A percentile compares a stretch with the other conserved stretches of the same genome.
Conservation (phyloP, 495 filamentous ascomycete species). For the Choiromyces venosus region DNA sequence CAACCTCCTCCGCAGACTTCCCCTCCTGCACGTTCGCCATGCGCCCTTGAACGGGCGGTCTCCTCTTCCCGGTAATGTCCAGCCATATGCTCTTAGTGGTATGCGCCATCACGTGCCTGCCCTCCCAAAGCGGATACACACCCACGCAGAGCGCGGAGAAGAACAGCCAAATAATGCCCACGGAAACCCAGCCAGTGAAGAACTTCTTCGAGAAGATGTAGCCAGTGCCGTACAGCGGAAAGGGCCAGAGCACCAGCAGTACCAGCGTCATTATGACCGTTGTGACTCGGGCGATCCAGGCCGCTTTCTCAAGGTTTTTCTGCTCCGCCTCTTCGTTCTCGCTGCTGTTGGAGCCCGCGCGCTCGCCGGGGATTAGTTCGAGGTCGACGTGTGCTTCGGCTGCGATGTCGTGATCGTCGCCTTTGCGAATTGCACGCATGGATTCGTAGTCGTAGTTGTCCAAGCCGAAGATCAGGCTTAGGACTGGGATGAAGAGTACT, state of each 20-base stretch:
- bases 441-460: constrained; percentile 87
- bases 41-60: constrained; percentile 36
- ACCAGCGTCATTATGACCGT: constrained; percentile 71
- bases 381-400: constrained; percentile 64
- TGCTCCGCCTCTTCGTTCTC: constrained; percentile 57
- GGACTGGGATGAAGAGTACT: constrained; percentile 67
- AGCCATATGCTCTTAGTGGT: constrained; percentile 61
- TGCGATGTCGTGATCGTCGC: constrained; percentile 74
- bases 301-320: constrained; percentile 61
- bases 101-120: constrained; percentile 59
- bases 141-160: constrained; percentile 65
- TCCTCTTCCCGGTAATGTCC: constrained; percentile 62
- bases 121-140: constrained; percentile 78
- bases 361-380: constrained; percentile 60
- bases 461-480: constrained; percentile 66
- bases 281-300: constrained; percentile 70
- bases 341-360: constrained; percentile 39
- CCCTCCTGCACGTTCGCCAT: constrained; percentile 6
- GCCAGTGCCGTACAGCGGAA: constrained; percentile 81
- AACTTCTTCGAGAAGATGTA: constrained; percentile 89
- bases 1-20: constrained; percentile 2
- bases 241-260: constrained; percentile 84
- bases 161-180: constrained; percentile 87
- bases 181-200: constrained; percentile 85
- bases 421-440: constrained; percentile 77